These are phyloP conservation scores for Talaromyces verruculosus DNA, from an alignment of 2,329 filamentous ascomycete genomes.

Conservation along the genomic window DNA sequence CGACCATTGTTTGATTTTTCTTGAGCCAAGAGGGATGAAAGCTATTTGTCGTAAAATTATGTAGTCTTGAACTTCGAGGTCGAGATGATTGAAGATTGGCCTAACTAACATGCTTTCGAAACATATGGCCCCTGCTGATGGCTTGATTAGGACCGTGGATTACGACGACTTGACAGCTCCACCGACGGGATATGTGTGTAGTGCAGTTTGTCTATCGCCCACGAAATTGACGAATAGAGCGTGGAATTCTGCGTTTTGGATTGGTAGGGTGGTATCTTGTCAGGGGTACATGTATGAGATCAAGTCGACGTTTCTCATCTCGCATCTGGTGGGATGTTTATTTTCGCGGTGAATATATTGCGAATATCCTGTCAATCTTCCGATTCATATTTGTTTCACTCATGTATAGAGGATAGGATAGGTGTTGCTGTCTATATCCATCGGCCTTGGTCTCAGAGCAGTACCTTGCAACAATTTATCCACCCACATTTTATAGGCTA, in stretches of 20 bases:
- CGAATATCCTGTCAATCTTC: not conserved
- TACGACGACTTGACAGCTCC: not conserved
- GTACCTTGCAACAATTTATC: not conserved
- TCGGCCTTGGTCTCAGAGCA: not conserved
- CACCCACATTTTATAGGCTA: not conserved
- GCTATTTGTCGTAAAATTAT: not conserved
- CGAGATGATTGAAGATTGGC: not conserved
- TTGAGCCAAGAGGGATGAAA: not conserved
- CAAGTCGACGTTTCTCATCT: not conserved
- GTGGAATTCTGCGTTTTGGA: not conserved
- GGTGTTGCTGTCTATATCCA: not conserved
- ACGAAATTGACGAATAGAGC: not conserved
- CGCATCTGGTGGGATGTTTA: not conserved
- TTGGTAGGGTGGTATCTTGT: not conserved
- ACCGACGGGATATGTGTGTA: not conserved
- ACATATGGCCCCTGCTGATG: not conserved
- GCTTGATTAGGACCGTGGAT: not conserved
- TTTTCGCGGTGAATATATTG: not conserved
- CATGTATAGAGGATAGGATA: not conserved
- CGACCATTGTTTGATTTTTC: not conserved
- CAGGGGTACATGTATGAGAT: not conserved
- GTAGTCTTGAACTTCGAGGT: not conserved
- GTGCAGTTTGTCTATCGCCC: not conserved
- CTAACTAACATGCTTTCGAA: not conserved
- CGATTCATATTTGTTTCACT: not conserved